Percentiles rank a stretch among this genome's conserved stretches.
Conservation (phyloP, 495 filamentous ascomycete genomes). For the Neurospora intermedia region DNA sequence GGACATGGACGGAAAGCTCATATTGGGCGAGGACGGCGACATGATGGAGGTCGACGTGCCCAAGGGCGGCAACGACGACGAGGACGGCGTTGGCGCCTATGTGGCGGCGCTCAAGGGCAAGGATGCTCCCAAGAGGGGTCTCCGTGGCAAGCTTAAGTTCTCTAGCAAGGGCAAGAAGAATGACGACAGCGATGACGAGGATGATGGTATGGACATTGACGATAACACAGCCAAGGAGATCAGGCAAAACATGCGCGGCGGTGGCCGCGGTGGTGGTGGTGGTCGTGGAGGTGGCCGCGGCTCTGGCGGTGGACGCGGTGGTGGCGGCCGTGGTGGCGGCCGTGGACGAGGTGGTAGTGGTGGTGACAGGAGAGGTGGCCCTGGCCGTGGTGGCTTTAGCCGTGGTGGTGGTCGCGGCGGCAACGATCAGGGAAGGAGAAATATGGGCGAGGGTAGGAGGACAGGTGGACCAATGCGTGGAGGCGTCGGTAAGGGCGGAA, state of each 20-base stretch:
- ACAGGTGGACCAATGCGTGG: background rate
- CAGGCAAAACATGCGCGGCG: conserved; percentile 19
- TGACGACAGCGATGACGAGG: conserved; percentile 45
- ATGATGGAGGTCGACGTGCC: conserved; percentile 54
- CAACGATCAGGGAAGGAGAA: background rate
- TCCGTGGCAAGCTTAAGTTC: conserved; percentile 82
- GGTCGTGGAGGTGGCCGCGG: conserved; percentile 11
- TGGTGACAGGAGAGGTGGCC: conserved; percentile 4
- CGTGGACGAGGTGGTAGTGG: conserved; percentile 6
- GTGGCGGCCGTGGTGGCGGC: conserved; percentile 7
- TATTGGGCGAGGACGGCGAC: conserved; percentile 53
- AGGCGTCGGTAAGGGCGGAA: background rate
- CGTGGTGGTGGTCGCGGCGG: conserved; percentile 10
- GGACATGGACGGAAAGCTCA: conserved; percentile 78
- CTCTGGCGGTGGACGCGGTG: conserved; percentile 16
- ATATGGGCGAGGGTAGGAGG: background rate
- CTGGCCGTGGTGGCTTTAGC: conserved; percentile 1
- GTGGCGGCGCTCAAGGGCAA: conserved; percentile 80
- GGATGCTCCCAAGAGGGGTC: conserved; percentile 70
- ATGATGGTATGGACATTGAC: conserved; percentile 50
- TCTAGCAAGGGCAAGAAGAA: conserved; percentile 52
- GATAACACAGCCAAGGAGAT: conserved; percentile 34
- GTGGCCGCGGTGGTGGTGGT: conserved; percentile 15
- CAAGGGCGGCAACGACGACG: conserved; percentile 34
- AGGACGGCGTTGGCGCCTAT: conserved; percentile 76